Base-by-base conservation (phyloP, 441 rosid genomes). In the Arabidopsis lyrata region DNA sequence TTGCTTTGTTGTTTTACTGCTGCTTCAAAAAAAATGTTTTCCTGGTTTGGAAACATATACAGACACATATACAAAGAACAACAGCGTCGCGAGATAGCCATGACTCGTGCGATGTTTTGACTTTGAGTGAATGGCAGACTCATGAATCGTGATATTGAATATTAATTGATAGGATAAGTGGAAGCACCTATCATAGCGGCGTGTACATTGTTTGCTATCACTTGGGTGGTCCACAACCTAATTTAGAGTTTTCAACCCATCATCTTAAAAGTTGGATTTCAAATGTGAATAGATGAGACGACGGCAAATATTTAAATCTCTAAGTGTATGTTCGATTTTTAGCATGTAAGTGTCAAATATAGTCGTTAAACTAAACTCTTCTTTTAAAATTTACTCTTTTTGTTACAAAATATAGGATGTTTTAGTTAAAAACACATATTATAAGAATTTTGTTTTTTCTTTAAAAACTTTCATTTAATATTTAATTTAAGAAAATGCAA, bases 211-310 rank as follows among this genome's bases (percentile, higher is more conserved):
- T 12, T 16, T 56, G 15, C 8, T 44, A 27, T 32, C 24, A 7
- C 16, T 14, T 34, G 73, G 73, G 73, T 45, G 73, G 73, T 45
- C 73, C 73, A 32, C 24, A 5, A 5, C 7, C 2, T 45, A 13
- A n/a, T 44, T 29, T 16, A 12, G 61, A 67, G 27, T 45, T 70
- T 36, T 29, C 27, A 59, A n/a, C 70, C 69, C 76, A 32, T 54
- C 14, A 1, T 20, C 3, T 29, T 50, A 11, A 11, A 50, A 49
- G 27, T 48, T 48, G 53, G 13, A 20, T 49, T 34, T 44, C 35
- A 13, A 6, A 45, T 34, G 2, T 32, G 22, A 7, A 13, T 42
- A 57, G 0, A 5, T 0, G 44, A 39, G 24, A 70, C 61, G 29
- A 10, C 8, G 22, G 11, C 32, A 8, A 12, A 70, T 8, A 39